A percentile compares a stretch with the other conserved stretches of the same genome.
phyloP scores from a whole-genome alignment of 345 rosid species.

The Laguncularia racemosa region DNA sequence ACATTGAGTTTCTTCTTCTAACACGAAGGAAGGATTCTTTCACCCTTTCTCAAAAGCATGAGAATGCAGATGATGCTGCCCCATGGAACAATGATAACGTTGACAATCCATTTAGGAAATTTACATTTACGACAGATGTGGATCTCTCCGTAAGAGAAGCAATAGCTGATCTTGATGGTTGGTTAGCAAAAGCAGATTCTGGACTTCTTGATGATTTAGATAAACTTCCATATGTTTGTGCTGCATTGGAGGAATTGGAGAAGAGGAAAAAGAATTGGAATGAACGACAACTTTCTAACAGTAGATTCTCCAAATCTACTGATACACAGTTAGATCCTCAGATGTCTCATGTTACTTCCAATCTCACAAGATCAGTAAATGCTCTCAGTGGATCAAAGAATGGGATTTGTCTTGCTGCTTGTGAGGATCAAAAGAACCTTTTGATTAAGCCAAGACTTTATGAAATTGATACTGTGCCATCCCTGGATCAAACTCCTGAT shows the following conservation, averaged over 20 bases:
- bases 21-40: constrained; percentile 69
- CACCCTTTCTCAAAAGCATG: constrained; percentile 37
- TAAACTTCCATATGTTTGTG: constrained; percentile 89
- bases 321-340: constrained; percentile 18
- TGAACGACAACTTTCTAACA: constrained; percentile 31
- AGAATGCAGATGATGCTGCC: constrained; percentile 11
- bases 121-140: constrained; percentile 72
- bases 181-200: constrained; percentile 81
- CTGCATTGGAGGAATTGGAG: constrained; percentile 73
- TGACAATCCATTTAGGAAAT: constrained; percentile 64
- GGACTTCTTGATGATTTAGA: constrained; percentile 86
- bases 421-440: constrained; percentile 20
- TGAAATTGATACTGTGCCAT: constrained; percentile 22
- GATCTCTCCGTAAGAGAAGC: constrained; percentile 80
- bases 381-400: constrained; percentile 7
- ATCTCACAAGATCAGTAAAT: constrained; percentile 18
- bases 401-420: constrained; percentile 16
- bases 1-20: constrained; percentile 69
- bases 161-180: constrained; percentile 76
- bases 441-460: constrained; percentile 16
- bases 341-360: constrained; percentile 14
- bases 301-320: constrained; percentile 16
- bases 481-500: constrained; percentile 30
- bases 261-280: constrained; percentile 76
- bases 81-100: constrained; percentile 17